A percentile compares a stretch with the other conserved stretches of the same genome.
Evolutionary conservation across 352 stramenopile genomes (phyloP).

Genomic region (Phytopythium boreale): DNA sequence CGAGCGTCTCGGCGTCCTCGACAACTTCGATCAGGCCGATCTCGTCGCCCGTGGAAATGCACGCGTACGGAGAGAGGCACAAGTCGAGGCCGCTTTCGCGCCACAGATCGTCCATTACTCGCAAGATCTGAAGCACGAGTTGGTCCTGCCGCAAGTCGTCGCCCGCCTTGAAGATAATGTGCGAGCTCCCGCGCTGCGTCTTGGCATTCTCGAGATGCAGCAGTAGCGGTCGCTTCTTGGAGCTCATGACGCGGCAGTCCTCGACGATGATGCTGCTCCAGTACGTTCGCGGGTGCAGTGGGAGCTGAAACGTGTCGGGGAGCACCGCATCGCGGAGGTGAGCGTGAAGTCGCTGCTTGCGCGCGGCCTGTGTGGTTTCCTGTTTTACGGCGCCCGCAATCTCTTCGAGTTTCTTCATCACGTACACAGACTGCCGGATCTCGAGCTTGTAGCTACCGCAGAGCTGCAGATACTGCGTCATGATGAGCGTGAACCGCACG

Average conservation of each 20-base stretch:
- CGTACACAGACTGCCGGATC: constrained; percentile 89
- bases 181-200: constrained; percentile 47
- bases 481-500: constrained; percentile 66
- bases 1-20: constrained; percentile 82
- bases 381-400: constrained; percentile 69
- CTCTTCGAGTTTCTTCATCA: constrained; percentile 89
- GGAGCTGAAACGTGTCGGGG: constrained; percentile 88
- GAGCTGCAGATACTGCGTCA: constrained; percentile 83
- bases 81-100: constrained; percentile 82
- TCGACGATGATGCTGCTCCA: constrained; percentile 73
- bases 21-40: constrained; percentile 91
- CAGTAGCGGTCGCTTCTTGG: constrained; percentile 91
- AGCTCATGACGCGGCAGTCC: constrained; percentile 92
- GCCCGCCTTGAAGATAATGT: constrained; percentile 91
- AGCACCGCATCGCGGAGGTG: constrained; percentile 52
- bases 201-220: constrained; percentile 83
- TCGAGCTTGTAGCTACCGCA: constrained; percentile 86
- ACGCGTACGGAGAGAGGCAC: constrained; percentile 83
- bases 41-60: constrained; percentile 83
- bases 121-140: constrained; percentile 89
- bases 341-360: constrained; percentile 54
- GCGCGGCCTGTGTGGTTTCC: constrained; percentile 29
- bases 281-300: constrained; percentile 81
- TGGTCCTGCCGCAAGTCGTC: constrained; percentile 94
- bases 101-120: constrained; percentile 92